Evolutionary conservation across 164 flowering plant genomes (phyloP), one percentile per base, ranked within the genome.

Genomic region (Buxus sempervirens): DNA sequence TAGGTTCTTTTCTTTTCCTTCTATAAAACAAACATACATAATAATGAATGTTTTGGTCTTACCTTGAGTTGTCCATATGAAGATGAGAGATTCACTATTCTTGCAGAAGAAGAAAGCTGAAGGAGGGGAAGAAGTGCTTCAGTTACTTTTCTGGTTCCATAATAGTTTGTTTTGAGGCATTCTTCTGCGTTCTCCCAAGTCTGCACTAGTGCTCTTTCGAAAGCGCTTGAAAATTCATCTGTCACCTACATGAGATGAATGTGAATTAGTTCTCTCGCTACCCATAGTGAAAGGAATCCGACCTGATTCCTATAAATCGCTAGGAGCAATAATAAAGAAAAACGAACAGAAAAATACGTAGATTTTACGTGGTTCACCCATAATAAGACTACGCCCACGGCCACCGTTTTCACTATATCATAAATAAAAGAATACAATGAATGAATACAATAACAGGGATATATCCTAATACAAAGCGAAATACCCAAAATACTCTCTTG

Each of bases 161-260:
- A 77, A 63, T 79, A 83, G 74, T 80, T 83, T 53, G 72, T 81
- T 23, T 72, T 56, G 12, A 79, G 15, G 28, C 86, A 81, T 38
- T 74, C 70, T 72, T 66, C 70, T 0, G 75, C 73, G 18, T 18
- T 24, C 2, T 81, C 80, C 15, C 69, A 77, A 25, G 70, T 69
- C 49, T 75, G 48, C 4, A 28, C 24, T 16, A 57, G 19, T 15
- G 64, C 3, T 49, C 41, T 57, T 16, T 58, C 41, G 65, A 73
- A n/a, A 26, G 38, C 48, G 27, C 62, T n/a, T 24, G 66, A 32
- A 32, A 54, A 38, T 16, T 63, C 68, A 66, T 66, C 78, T 0
- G 7, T 16, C n/a, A 27, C 63, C 70, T 70, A 48, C 58, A 67
- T 2, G 0, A 28, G n/a, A 42, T 16, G 24, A 49, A 51, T 10